Percentiles rank a stretch among this genome's conserved stretches.
Conservation (phyloP, 805 yeast species). For the Priceomyces melissophilus region DNA sequence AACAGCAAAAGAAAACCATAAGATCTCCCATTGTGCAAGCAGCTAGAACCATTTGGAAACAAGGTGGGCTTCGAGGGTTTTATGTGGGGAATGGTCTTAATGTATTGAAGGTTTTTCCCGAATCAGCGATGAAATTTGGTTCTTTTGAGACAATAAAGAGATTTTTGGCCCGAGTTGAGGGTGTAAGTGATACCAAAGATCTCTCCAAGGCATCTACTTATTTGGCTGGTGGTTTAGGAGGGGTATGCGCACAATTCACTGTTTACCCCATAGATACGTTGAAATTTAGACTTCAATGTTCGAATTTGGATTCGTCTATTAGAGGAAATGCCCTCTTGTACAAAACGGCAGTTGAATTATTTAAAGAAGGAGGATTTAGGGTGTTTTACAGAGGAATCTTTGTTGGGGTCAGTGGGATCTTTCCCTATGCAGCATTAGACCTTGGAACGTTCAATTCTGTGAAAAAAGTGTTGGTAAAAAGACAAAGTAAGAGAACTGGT, state of each 20-base stretch:
- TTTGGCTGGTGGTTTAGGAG: constrained; percentile 94
- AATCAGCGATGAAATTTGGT: constrained; percentile 95
- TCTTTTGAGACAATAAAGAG: constrained; percentile 86
- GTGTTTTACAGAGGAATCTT: constrained; percentile 83
- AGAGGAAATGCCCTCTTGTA: constrained; percentile 61
- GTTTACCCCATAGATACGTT: constrained; percentile 95
- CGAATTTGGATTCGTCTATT: constrained; percentile 61
- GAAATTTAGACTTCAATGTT: constrained; percentile 91
- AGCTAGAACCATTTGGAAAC: constrained; percentile 72
- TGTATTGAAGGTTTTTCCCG: constrained; percentile 92
- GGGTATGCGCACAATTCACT: constrained; percentile 86
- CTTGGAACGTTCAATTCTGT: constrained; percentile 88
- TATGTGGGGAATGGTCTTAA: constrained; percentile 95
- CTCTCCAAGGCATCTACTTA: constrained; percentile 78
- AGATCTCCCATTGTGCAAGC: constrained; percentile 80
- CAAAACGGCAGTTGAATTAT: constrained; percentile 75
- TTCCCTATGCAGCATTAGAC: constrained; percentile 96
- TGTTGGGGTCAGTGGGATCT: constrained; percentile 93
- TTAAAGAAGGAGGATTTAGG: constrained; percentile 69
- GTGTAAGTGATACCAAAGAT: constrained; percentile 64
- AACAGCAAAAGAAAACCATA: constrained; percentile 46
- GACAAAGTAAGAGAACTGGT: constrained; percentile 53
- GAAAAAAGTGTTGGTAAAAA: constrained; percentile 67
- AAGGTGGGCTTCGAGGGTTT: constrained; percentile 84
- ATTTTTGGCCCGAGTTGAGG: constrained; percentile 69